These are phyloP conservation scores for Peronosclerospora sorghi DNA, from an alignment of 352 stramenopile species.

Conservation along the genomic window DNA sequence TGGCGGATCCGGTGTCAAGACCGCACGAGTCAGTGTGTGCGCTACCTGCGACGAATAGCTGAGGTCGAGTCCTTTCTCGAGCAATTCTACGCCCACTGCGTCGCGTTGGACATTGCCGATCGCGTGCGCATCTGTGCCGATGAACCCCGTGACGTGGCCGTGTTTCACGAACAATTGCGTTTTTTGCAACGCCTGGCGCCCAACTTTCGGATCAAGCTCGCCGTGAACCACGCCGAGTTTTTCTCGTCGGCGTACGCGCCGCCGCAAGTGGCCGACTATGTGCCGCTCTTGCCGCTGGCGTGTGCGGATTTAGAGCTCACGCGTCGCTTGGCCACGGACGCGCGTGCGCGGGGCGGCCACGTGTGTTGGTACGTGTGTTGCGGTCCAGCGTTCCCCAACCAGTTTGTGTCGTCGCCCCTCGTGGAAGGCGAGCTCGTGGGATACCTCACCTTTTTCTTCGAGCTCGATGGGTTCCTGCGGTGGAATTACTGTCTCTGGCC, in stretches of 20 bases:
- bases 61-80: constrained; percentile 57
- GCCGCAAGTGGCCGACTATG: constrained; percentile 56
- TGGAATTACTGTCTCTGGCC: constrained; percentile 80
- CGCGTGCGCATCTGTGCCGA: constrained; percentile 62
- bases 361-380: constrained; percentile 81
- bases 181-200: constrained; percentile 55
- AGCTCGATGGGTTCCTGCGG: constrained; percentile 70
- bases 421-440: constrained; percentile 63
- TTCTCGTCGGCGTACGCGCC: constrained; percentile 39
- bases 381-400: constrained; percentile 51
- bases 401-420: constrained; percentile 69
- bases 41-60: constrained; percentile 38
- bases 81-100: constrained; percentile 59
- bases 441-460: constrained; percentile 66
- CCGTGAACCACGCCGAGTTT: constrained; percentile 67
- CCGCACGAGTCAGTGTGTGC: constrained; percentile 40
- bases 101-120: constrained; percentile 40
- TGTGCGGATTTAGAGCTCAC: constrained; percentile 60
- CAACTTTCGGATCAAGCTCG: constrained; percentile 59
- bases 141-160: constrained; percentile 39
- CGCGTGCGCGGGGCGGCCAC: constrained; percentile 42
- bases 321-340: constrained; percentile 31
- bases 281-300: constrained; percentile 55
- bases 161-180: constrained; percentile 54
- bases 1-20: constrained; percentile 65